A percentile compares a stretch with the other conserved stretches of the same genome.
Conservation (phyloP, 768 basidiomycete genomes). For the Hirschioporus abietinus region DNA sequence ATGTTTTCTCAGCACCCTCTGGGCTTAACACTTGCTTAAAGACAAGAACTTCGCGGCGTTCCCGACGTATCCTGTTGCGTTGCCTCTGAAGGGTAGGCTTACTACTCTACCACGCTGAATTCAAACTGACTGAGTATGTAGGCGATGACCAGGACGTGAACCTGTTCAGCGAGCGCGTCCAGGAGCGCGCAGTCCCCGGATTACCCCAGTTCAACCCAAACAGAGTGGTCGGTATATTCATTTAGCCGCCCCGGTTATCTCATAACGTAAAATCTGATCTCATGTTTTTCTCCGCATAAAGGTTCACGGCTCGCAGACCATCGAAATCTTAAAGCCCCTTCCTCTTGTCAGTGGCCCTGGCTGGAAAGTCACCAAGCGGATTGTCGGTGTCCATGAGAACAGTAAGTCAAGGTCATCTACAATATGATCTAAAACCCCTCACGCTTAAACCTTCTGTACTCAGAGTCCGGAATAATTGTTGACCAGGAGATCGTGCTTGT, state of each 20-base stretch:
- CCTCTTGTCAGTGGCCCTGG: constrained; percentile 72
- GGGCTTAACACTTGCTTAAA: constrained; percentile 19
- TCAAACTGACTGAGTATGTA: constrained; percentile 14
- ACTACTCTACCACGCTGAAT: background rate
- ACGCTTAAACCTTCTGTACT: background rate
- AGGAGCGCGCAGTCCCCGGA: constrained; percentile 44
- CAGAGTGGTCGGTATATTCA: constrained; percentile 46
- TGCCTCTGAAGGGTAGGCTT: constrained; percentile 57
- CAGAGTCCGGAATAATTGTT: constrained; percentile 73
- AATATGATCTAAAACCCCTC: background rate
- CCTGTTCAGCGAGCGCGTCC: constrained; percentile 52
- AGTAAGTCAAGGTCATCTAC: constrained; percentile 40
- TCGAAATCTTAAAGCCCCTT: constrained; percentile 74
- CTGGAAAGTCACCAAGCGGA: constrained; percentile 65
- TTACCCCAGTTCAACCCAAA: constrained; percentile 68
- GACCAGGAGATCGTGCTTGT: constrained; percentile 60
- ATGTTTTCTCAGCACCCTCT: background rate
- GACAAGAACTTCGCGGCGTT: constrained; percentile 69
- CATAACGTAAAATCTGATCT: background rate
- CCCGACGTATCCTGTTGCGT: constrained; percentile 82
- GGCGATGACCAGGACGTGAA: constrained; percentile 63
- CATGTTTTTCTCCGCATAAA: constrained; percentile 21
- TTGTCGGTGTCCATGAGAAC: constrained; percentile 75
- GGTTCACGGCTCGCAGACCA: constrained; percentile 77
- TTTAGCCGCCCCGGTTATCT: constrained; percentile 1